Evolutionary conservation across 148 eudicot species (phyloP), one percentile per base, ranked within the genome.

Genomic region (Mesembryanthemum crystallinum): DNA sequence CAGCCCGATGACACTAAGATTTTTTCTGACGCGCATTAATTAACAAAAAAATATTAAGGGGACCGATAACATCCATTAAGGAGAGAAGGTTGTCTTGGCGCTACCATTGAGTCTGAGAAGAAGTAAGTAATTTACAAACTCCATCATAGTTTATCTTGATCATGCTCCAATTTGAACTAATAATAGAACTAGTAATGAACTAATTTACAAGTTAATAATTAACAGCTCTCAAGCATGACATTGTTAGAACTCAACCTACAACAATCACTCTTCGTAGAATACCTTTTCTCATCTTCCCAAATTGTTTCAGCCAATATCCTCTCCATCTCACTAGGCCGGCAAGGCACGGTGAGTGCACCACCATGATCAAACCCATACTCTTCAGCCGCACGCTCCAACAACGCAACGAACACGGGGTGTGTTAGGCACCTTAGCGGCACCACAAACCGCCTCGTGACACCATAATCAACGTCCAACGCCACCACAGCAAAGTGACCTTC

Each of bases 401-500:
- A 82, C 52, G 79, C 76, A 71, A 79, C 65, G 80, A 92, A 92
- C 8, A 79, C 51, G 0, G 91, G 89, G 33, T 85, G 87, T 10
- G 76, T 74, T n/a, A 89, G 43, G 70, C 55, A 91, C 69, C 78
- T 86, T 67, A 91, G 69, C 1, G 91, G 90, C 51, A 91, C 85
- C 0, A 89, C 75, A 51, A 90, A 87, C 67, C 77, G 63, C 75
- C 82, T 85, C 62, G 78, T 83, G 21, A 15, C 15, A 27, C 85
- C 85, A 5, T 80, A 73, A 7, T 81, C 72, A 0, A 81, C 82
- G 7, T 80, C 90, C 55, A 28, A 76, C 1, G 91, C 92, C 33
- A 86, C 85, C 78, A 90, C 97, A 1, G 89, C 89, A 54, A 92
- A 92, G 37, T 88, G 89, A n/a, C 97, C 92, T 77, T 92, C 88